Evolutionary conservation across 2,329 filamentous ascomycete genomes (phyloP), one percentile per base, ranked within the genome.

Genomic region (Gyromitra esculenta): DNA sequence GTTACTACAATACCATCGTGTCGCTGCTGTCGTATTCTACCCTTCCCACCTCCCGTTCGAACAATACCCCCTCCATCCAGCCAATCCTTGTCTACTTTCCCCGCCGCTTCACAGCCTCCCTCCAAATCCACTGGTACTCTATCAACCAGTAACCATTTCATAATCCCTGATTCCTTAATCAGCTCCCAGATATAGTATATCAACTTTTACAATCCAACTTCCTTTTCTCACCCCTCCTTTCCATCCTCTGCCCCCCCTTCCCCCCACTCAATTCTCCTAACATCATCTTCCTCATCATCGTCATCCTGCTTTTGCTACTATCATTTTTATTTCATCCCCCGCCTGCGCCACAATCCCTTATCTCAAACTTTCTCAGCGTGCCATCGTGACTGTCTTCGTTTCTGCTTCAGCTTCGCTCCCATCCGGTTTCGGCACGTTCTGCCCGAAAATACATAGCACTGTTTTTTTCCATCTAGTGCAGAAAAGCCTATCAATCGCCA

Each of bases 401-500:
- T 50, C 60, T 54, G 37, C 48, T 31, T 31, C 43, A 72, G 31
- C 35, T 45, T 63, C 59, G 15, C 39, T 71, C 25, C 50, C 43
- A 9, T 56, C 75, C 57, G 35, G 43, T 72, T 63, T 50, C 66
- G 60, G 75, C 60, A 72, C 54, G 18, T 45, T 54, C 54, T 25
- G 35, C 68, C 62, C 66, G 54, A 62, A 59, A 65, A 54, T 50
- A 21, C 25, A 66, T 59, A 56, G n/a, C 48, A 69, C 45, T 50
- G 21, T 35, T 57, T 73, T 74, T 75, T 67, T 62, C 13, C 48
- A 62, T 73, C 62, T 57, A 67, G 72, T 71, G 66, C 73, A 54
- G 73, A 71, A 77, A 67, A 62, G 60, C 18, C 56, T 57, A 52
- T 39, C 75, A 75, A 79, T 77, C 78, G 78, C 78, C 78, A 79